Evolutionary conservation across 2,329 filamentous ascomycete species (phyloP).

Genomic region (Huntiella abstrusa): DNA sequence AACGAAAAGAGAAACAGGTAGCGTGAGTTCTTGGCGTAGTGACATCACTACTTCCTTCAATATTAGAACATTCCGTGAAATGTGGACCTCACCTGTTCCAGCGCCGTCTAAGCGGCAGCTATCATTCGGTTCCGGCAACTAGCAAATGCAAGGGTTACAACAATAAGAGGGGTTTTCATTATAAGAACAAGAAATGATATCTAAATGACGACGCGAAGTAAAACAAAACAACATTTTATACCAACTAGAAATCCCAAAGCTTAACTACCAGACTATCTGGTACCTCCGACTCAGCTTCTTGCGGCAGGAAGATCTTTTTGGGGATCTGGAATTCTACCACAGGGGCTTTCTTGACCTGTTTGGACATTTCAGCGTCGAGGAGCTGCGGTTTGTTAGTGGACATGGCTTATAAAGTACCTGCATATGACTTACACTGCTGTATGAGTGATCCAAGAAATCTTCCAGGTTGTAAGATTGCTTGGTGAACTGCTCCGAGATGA

Average conservation of each 20-base stretch:
- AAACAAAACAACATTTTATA: background rate
- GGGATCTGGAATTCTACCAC: slow-evolving; percentile 91
- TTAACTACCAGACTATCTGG: slow-evolving; percentile 38
- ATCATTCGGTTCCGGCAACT: too few relatives aligned
- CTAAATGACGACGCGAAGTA: background rate
- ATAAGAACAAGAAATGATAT: background rate
- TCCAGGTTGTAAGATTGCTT: slow-evolving; percentile 91
- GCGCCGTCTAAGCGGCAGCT: too few relatives aligned
- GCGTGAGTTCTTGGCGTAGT: too few relatives aligned
- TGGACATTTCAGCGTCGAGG: slow-evolving; percentile 64
- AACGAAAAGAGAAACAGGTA: too few relatives aligned
- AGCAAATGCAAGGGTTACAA: too few relatives aligned
- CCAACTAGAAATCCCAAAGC: slow-evolving; percentile 37
- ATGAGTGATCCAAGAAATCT: slow-evolving; percentile 91
- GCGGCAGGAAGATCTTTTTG: slow-evolving; percentile 52
- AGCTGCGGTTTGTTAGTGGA: slow-evolving; percentile 31
- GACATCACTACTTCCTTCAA: too few relatives aligned
- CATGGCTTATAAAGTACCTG: background rate
- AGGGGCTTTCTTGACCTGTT: slow-evolving; percentile 67
- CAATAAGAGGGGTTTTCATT: background rate
- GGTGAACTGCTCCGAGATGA: slow-evolving; percentile 91
- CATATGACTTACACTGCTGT: slow-evolving; percentile 45
- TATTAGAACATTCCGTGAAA: too few relatives aligned
- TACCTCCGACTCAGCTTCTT: slow-evolving; percentile 26
- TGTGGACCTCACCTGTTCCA: too few relatives aligned